These are phyloP conservation scores for Fusarium hostae DNA, from an alignment of 2,329 filamentous ascomycete species.

Conservation along the genomic window DNA sequence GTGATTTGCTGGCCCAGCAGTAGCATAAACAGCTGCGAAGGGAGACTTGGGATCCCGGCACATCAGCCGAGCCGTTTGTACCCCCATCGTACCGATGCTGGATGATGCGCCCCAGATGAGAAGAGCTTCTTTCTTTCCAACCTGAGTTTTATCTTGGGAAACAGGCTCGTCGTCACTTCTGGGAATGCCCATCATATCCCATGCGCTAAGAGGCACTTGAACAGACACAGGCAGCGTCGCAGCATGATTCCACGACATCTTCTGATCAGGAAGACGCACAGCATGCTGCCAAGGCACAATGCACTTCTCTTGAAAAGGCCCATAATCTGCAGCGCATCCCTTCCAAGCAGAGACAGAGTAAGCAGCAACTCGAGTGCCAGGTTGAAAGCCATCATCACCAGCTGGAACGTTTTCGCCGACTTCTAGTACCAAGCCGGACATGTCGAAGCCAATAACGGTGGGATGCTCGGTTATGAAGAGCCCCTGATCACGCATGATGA, in stretches of 20 bases:
- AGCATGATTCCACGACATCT: conserved; percentile 53
- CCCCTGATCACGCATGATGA: conserved; percentile 54
- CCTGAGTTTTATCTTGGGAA: neutral
- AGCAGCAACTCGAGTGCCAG: conserved; percentile 53
- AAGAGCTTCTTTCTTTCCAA: conserved; percentile 47
- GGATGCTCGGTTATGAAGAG: conserved; percentile 56
- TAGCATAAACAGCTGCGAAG: conserved; percentile 55
- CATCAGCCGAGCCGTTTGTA: conserved; percentile 53
- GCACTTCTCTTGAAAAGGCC: conserved; percentile 57
- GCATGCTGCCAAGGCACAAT: conserved; percentile 56
- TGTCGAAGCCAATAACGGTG: conserved; percentile 55
- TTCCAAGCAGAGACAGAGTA: conserved; percentile 55
- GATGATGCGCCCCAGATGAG: conserved; percentile 59
- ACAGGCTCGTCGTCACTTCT: conserved; percentile 28
- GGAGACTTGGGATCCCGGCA: conserved; percentile 48
- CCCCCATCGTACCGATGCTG: conserved; percentile 57
- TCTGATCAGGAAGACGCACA: conserved; percentile 47
- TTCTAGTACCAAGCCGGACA: conserved; percentile 56
- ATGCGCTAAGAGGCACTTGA: conserved; percentile 51
- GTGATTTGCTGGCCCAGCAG: conserved; percentile 49
- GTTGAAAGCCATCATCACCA: conserved; percentile 39
- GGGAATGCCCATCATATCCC: conserved; percentile 52
- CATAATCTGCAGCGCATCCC: conserved; percentile 57
- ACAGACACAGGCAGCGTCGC: conserved; percentile 54
- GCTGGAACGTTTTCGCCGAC: conserved; percentile 53